Evolutionary conservation across 805 yeast species (phyloP).

Genomic region (Saccharomycopsis vini): DNA sequence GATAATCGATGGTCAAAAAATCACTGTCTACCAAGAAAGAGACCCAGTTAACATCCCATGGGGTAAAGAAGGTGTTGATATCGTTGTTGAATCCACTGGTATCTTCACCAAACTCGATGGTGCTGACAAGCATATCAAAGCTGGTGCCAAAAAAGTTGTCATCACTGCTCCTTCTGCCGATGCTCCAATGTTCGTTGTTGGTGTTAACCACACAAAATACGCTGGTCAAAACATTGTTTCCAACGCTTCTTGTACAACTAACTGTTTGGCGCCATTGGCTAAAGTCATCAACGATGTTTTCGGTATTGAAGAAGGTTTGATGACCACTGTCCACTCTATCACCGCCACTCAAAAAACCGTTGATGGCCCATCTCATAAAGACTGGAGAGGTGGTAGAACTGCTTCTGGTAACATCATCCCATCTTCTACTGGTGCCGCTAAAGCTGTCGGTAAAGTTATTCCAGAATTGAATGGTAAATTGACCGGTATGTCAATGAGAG

Average conservation of each 20-base stretch:
- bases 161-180: conserved; percentile 66
- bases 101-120: conserved; percentile 57
- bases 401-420: conserved; percentile 71
- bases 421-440: conserved; percentile 71
- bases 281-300: conserved; percentile 56
- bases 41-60: conserved; percentile 64
- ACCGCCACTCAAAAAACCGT: conserved; percentile 69
- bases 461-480: conserved; percentile 65
- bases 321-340: conserved; percentile 68
- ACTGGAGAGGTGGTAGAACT: conserved; percentile 77
- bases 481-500: conserved; percentile 69
- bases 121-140: conserved; percentile 60
- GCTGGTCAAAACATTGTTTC: conserved; percentile 51
- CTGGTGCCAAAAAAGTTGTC: conserved; percentile 67
- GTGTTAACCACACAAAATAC: conserved; percentile 58
- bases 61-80: conserved; percentile 54
- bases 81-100: conserved; percentile 65
- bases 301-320: conserved; percentile 66
- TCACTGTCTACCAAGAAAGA: conserved; percentile 50
- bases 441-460: conserved; percentile 68
- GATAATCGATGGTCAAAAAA: conserved; percentile 51
- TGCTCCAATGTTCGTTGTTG: conserved; percentile 68
- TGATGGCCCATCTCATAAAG: conserved; percentile 72
- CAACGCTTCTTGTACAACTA: conserved; percentile 68
- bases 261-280: conserved; percentile 68